These are phyloP conservation scores for Neurospora tetrasperma DNA, from an alignment of 495 filamentous ascomycete genomes.

Conservation along the genomic window DNA sequence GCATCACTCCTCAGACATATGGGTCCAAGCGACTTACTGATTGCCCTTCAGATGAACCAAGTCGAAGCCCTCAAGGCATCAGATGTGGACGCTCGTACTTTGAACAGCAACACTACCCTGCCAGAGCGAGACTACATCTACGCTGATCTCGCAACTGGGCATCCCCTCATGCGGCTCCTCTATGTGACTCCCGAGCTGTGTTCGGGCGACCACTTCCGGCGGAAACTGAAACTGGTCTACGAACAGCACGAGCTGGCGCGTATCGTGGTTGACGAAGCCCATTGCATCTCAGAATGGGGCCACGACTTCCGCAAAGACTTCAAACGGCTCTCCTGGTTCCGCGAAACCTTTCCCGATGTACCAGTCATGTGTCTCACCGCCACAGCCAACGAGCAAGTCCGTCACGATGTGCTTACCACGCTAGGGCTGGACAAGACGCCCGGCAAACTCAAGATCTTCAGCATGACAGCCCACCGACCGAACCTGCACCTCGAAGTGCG, in stretches of 20 bases:
- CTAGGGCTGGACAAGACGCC: conserved; percentile 50
- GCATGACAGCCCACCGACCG: conserved; percentile 65
- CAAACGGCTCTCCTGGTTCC: conserved; percentile 82
- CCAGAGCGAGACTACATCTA: conserved; percentile 58
- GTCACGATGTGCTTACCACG: conserved; percentile 66
- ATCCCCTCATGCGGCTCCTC: conserved; percentile 71
- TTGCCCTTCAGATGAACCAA: conserved; percentile 64
- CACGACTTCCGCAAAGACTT: conserved; percentile 95
- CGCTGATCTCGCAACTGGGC: conserved; percentile 73
- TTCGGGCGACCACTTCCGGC: conserved; percentile 65
- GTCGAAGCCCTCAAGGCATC: conserved; percentile 66
- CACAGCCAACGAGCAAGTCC: conserved; percentile 72
- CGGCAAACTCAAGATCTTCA: conserved; percentile 57
- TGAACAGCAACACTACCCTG: conserved; percentile 69
- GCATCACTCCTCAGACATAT: conserved; percentile 4
- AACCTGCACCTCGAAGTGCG: conserved; percentile 91
- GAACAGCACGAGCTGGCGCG: conserved; percentile 71
- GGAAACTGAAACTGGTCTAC: conserved; percentile 61
- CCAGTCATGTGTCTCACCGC: conserved; percentile 88
- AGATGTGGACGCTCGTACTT: conserved; percentile 68
- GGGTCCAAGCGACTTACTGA: background rate
- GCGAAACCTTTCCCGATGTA: conserved; percentile 64
- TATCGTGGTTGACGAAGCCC: conserved; percentile 87
- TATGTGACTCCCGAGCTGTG: conserved; percentile 94
- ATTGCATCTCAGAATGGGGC: conserved; percentile 97